A percentile compares a stretch with the other conserved stretches of the same genome.
Evolutionary conservation across 345 rosid genomes (phyloP).

Genomic region (Nephelium lappaceum): DNA sequence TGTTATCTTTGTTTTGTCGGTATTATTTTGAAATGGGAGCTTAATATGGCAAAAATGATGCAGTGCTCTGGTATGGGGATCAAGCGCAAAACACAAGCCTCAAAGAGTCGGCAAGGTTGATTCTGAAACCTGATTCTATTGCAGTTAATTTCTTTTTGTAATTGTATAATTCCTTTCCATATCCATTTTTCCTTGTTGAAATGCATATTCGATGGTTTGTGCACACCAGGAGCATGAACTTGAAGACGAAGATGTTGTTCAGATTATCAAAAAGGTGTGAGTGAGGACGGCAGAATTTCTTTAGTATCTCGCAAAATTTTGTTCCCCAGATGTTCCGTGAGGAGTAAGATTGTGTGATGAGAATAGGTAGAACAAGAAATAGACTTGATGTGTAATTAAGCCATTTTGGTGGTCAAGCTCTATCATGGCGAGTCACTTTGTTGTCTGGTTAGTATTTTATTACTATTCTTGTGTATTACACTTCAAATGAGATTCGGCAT

Average conservation of each 20-base stretch:
- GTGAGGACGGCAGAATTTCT: background rate
- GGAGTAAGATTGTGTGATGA: background rate
- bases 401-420: conserved; percentile 18
- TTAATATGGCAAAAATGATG: conserved; percentile 23
- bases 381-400: conserved; percentile 31
- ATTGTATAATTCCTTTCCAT: background rate
- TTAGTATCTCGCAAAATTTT: background rate
- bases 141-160: background rate
- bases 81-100: conserved; percentile 97
- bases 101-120: conserved; percentile 99
- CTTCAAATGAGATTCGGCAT: background rate
- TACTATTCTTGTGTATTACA: background rate
- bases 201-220: conserved; percentile 7
- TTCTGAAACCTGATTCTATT: conserved; percentile 13
- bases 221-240: conserved; percentile 91
- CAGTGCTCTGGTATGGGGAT: conserved; percentile 98
- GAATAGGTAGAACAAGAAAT: conserved; percentile 25
- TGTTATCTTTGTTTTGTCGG: background rate
- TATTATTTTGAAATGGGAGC: background rate
- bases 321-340: background rate
- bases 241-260: conserved; percentile 98
- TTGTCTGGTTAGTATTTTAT: conserved; percentile 15
- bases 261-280: conserved; percentile 91
- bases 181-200: background rate
- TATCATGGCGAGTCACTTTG: background rate